Evolutionary conservation across 257 asterid genomes (phyloP).

Genomic region (Nicotiana obtusifolia): DNA sequence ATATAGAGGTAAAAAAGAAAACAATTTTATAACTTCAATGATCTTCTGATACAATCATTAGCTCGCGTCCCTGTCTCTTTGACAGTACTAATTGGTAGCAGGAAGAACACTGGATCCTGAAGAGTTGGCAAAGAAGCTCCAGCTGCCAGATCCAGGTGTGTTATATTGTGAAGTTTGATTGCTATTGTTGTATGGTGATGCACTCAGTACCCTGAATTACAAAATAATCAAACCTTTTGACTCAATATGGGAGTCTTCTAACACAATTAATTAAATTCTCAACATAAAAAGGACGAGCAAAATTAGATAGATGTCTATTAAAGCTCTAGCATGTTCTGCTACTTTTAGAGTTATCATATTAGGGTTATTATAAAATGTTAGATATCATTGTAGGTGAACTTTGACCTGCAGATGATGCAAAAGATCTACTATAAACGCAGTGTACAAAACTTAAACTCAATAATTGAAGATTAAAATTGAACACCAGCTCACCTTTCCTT

Average conservation of each 20-base stretch:
- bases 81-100: constrained; percentile 19
- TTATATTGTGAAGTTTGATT: constrained; percentile 23
- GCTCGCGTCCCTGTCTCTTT: neutral
- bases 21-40: neutral
- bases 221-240: neutral
- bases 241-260: neutral
- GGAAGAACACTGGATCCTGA: constrained; percentile 28
- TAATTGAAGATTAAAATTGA: no score
- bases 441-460: neutral
- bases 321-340: no score
- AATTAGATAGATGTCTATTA: no score
- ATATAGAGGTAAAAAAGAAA: neutral
- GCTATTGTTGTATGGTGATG: constrained; percentile 34
- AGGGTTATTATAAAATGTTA: no score
- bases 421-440: neutral
- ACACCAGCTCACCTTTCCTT: constrained; percentile 55
- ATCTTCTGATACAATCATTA: neutral
- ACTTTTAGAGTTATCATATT: no score
- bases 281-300: neutral
- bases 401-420: no score
- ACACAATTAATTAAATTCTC: neutral
- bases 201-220: constrained; percentile 29
- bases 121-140: constrained; percentile 22
- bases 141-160: constrained; percentile 19
- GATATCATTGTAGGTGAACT: no score